A percentile compares a stretch with the other conserved stretches of the same genome.
Conservation (phyloP, 75 land plant species). For the Chamaecyparis obtusa region DNA sequence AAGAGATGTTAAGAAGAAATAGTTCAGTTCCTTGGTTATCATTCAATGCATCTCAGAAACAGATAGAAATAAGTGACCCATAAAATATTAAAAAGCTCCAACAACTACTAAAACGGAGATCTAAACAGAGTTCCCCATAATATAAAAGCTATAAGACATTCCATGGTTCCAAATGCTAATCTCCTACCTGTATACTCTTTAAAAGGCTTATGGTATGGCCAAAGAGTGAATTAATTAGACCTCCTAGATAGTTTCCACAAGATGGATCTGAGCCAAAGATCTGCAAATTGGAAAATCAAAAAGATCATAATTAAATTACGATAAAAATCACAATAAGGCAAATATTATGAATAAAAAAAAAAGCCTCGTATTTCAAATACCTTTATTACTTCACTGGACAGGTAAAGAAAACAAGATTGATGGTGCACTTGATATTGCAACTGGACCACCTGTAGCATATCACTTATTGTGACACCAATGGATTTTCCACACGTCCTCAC, state of each 20-base stretch:
- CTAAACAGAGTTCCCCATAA: not conserved
- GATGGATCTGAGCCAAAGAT: conserved; percentile 88
- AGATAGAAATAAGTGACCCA: not conserved
- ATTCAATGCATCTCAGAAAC: not conserved
- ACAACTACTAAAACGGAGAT: not conserved
- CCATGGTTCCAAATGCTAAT: not conserved
- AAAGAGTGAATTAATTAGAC: conserved; percentile 72
- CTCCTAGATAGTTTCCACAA: conserved; percentile 73
- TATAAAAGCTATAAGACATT: not conserved
- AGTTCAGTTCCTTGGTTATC: not conserved
- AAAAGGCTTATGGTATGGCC: conserved; percentile 67
- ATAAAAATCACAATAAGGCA: not conserved
- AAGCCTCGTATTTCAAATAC: conserved; percentile 25
- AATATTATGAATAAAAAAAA: not conserved
- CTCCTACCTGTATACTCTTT: conserved; percentile 63
- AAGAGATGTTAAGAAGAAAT: not conserved
- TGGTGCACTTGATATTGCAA: conserved; percentile 75
- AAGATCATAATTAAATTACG: not conserved
- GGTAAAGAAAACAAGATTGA: conserved; percentile 92
- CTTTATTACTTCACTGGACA: conserved; percentile 99
- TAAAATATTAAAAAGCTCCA: not conserved
- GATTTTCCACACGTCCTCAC: conserved; percentile 77
- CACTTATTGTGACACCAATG: conserved; percentile 77
- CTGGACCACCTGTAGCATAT: conserved; percentile 84
- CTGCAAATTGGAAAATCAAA: conserved; percentile 19